Evolutionary conservation across 768 basidiomycete genomes (phyloP), one percentile per base, ranked within the genome.

Genomic region (Boletus speciosus): DNA sequence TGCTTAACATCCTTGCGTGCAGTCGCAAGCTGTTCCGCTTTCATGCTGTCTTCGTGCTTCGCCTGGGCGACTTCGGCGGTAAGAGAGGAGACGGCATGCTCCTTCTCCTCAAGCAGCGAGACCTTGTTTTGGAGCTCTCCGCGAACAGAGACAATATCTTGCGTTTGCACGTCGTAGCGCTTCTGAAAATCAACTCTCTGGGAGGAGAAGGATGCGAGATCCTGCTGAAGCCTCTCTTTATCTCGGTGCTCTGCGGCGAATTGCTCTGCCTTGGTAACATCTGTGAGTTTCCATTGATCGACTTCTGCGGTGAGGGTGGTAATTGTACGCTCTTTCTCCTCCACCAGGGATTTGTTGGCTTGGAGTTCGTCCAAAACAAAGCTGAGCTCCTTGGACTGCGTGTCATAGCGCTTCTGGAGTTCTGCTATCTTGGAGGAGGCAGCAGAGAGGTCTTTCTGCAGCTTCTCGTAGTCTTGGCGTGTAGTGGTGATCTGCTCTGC

Each of bases 81-180:
- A 14, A 52, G 42, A 14, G 58, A 45, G 7, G 23, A 34, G 16
- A 58, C 45, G 3, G 14, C 29, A 7, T 25, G 46, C 19, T 47
- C 49, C 25, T 51, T 47, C 46, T 51, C 41, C 36, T 34, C 55
- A 8, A 58, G 55, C 4, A 47, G 25, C 21, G 27, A 48, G 10
- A 19, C 21, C 34, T 32, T 48, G 15, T 8, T 9, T 7, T 47
- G 49, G 36, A 58, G 49, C 23, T 57, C 41, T 16, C 32, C 9
- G 15, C 27, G 42, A n/a, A 43, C 16, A 4, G 42, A 43, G 6
- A 29, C 27, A 16, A 43, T 29, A 10, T 27, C 42, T 10, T 16
- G 16, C 3, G 27, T 29, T 16, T 16, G 42, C 5, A 5, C 5
- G 6, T 43, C 27, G 21, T 43, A 43, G 2, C 16, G 42, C 8